Evolutionary conservation across 257 asterid species (phyloP), one percentile per base, ranked within the genome.

Genomic region (Solanum tacnaense): DNA sequence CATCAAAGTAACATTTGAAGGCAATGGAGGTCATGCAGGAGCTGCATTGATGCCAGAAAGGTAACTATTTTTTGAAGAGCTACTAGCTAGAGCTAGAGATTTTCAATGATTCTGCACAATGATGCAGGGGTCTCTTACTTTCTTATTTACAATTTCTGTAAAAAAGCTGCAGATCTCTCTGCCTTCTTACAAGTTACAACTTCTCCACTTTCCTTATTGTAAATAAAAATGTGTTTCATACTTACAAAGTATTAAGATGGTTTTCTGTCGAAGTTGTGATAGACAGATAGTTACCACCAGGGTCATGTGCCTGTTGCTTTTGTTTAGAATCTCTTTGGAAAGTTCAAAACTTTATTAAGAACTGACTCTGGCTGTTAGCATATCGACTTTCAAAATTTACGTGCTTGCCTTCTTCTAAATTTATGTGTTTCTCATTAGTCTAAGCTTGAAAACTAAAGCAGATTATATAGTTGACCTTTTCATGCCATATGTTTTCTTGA

Each of bases 1-100:
- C 92, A 93, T 97, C 88, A 94, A 94, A 89, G 98, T 97, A 82
- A 97, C 94, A 38, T 97, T 95, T 79, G 98, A 96, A 91, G 99
- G 99, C 88, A 96, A 91, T 67, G 99, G 99, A 46, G 99, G 99
- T 29, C 99, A 97, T 91, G 99, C 99, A 32, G 99, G 99, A 85
- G 99, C 99, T 88, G 98, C 89, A 76, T 90, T 97, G 72, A 97
- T 97, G 99, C 98, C 98, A 32, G 87, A 73, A 87, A 92, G 99
- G 99, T 97, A 84, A 83, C 44, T 46, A 11, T 29, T 25, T 46
- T 27, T 70, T 20, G 29, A 58, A 11, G 23, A 52, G 83, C 74
- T 18, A 52, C 23, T 52, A 52, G 62, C 62, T 39, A 29, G 23
- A 52, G 82, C 73, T 39, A 23, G 13, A 85, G 35, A 39, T 9